Conservation (phyloP, 2,329 filamentous ascomycete genomes). For the Drechslera avenae region DNA sequence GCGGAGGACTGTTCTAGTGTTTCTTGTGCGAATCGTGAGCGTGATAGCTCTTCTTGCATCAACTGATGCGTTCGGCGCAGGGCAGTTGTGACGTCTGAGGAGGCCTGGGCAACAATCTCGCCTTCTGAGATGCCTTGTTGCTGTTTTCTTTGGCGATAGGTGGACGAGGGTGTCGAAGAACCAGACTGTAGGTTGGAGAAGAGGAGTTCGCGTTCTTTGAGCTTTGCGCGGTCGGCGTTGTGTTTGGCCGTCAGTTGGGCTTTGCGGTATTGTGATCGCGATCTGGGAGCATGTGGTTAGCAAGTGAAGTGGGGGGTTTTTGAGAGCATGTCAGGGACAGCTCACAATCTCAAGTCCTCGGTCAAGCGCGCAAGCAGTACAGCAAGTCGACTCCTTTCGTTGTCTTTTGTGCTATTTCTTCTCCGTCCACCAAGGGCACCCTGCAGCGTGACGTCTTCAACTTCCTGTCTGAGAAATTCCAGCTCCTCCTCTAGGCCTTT, state of each 20-base stretch:
- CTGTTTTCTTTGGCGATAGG: constrained; percentile 44
- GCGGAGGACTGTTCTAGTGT: constrained; percentile 83
- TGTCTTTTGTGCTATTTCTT: constrained; percentile 61
- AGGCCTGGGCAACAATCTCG: constrained; percentile 74
- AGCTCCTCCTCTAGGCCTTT: constrained; percentile 83
- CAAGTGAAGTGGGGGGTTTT: too few species aligned
- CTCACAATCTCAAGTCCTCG: constrained; percentile 73
- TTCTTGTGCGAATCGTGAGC: constrained; percentile 87
- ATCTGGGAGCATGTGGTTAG: constrained; percentile 45
- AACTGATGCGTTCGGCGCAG: constrained; percentile 84
- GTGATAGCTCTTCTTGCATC: constrained; percentile 81
- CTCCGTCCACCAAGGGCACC: constrained; percentile 41
- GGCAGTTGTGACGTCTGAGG: constrained; percentile 81
- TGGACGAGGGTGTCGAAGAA: constrained; percentile 41
- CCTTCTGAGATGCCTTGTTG: constrained; percentile 67
- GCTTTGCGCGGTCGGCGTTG: constrained; percentile 73
- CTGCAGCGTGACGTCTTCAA: constrained; percentile 66
- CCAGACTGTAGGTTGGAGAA: constrained; percentile 66
- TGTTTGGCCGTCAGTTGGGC: constrained; percentile 81
- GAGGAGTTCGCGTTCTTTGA: constrained; percentile 76
- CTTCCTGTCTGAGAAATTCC: constrained; percentile 78
- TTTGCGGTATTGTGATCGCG: constrained; percentile 73
- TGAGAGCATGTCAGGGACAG: constrained; percentile 13
- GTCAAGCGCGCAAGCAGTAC: constrained; percentile 70
- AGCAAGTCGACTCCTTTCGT: constrained; percentile 68